Evolutionary conservation across 2,329 filamentous ascomycete genomes (phyloP), one percentile per base, ranked within the genome.

Genomic region (Exophiala bonariae): DNA sequence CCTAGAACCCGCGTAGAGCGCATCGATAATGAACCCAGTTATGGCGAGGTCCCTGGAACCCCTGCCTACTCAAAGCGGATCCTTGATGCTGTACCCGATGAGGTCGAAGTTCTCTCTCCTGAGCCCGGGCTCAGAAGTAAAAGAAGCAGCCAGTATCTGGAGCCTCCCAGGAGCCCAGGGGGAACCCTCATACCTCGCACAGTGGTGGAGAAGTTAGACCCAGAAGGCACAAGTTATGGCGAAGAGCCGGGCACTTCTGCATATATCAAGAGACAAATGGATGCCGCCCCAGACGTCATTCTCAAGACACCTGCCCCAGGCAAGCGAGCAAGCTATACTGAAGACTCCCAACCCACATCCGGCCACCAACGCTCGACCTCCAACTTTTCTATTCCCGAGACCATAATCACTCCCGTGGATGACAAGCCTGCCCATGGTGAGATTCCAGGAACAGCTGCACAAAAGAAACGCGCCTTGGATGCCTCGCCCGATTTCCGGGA

Each of bases 31-130:
- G 64, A 68, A 49, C 76, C 79, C 11, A 72, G 74, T 52, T 73
- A 84, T 59, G 82, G 81, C 59, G 80, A 84, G 61, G 72, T 83
- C 3, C 82, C 81, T 3, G 80, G 80, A 8, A 84, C 81, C 20
- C 63, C 71, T 14, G 80, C 80, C 45, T 84, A 82, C 63, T 72
- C 78, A n/a, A 73, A 76, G 59, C 70, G 80, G 52, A 69, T 63
- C 17, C 72, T 76, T 56, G 81, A 84, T 62, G 80, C 81, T 20
- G 80, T 83, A 4, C 81, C 81, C 4, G 81, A 85, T 60, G 79
- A 84, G 62, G 70, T 85, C 20, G 79, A 83, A 61, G 69, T 85
- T 41, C 70, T 83, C 3, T 71, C 72, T 8, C 74, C 72, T 47
- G 69, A 64, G 22, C 62, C 60, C 50, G 63, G 56, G 22, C 23